Conservation (phyloP, 805 yeast species). For the Phaffomyces thermotolerans region DNA sequence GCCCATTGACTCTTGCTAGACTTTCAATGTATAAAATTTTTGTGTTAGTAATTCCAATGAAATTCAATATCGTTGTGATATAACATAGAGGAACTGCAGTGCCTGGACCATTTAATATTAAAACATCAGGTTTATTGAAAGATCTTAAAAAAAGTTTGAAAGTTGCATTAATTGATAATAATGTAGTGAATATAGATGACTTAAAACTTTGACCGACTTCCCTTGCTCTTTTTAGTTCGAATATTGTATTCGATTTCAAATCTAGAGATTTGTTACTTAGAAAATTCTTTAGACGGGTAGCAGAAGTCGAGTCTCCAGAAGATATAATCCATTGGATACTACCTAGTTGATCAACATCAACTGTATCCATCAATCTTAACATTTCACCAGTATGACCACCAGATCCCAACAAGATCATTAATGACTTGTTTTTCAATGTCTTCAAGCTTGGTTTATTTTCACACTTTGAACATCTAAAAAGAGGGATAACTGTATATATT, state of each 20-base stretch:
- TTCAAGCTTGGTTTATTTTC: not conserved
- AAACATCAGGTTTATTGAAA: slow-evolving; percentile 30
- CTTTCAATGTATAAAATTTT: slow-evolving; percentile 77
- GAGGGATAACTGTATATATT: too few species aligned
- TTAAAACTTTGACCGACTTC: slow-evolving; percentile 47
- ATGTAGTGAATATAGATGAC: slow-evolving; percentile 39
- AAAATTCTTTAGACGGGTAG: slow-evolving; percentile 22
- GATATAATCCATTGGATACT: slow-evolving; percentile 31
- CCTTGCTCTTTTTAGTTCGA: slow-evolving; percentile 48
- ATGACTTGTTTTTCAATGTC: slow-evolving; percentile 8
- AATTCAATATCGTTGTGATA: slow-evolving; percentile 44
- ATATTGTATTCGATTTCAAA: slow-evolving; percentile 10
- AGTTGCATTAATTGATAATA: slow-evolving; percentile 3
- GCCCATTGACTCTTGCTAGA: slow-evolving; percentile 67
- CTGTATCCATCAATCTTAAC: slow-evolving; percentile 52
- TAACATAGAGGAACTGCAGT: slow-evolving; percentile 66
- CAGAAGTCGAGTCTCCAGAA: slow-evolving; percentile 46
- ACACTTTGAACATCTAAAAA: too few species aligned
- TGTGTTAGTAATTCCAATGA: slow-evolving; percentile 39
- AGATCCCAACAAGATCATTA: slow-evolving; percentile 61
- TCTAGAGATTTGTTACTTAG: slow-evolving; percentile 8
- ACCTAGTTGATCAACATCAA: slow-evolving; percentile 18
- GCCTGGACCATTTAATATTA: slow-evolving; percentile 76
- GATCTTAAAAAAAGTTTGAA: slow-evolving; percentile 1
- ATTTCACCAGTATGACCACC: slow-evolving; percentile 98